Evolutionary conservation across 1,139 yeast genomes (phyloP).

Genomic region (Chernovozyma sophiae-reginae): DNA sequence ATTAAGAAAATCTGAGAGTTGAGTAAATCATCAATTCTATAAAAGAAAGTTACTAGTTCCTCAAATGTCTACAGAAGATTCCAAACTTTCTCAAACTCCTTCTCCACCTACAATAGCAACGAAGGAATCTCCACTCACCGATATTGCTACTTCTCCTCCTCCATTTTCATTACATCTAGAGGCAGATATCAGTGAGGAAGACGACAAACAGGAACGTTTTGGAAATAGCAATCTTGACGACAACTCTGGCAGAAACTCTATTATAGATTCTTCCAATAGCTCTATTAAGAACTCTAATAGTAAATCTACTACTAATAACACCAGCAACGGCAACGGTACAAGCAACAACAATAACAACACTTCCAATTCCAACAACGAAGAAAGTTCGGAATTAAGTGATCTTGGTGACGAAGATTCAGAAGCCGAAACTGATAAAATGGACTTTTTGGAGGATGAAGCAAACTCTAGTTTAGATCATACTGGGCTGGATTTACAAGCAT

Average conservation of each 20-base stretch:
- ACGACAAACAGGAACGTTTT: constrained; percentile 2
- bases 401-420: constrained; percentile 66
- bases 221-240: too few species aligned
- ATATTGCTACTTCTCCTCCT: constrained; percentile 40
- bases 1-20: too few species aligned
- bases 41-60: too few species aligned
- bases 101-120: constrained; percentile 5
- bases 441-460: constrained; percentile 41
- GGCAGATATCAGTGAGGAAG: constrained; percentile 8
- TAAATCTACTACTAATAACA: constrained; percentile 8
- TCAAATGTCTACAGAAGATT: constrained; percentile 10
- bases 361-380: constrained; percentile 26
- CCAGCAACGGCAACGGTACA: not conserved
- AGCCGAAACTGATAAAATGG: constrained; percentile 79
- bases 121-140: constrained; percentile 35
- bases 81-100: constrained; percentile 4
- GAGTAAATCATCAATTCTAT: too few species aligned
- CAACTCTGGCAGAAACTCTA: too few species aligned
- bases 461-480: constrained; percentile 13
- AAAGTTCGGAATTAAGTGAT: constrained; percentile 50
- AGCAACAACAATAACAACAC: constrained; percentile 1
- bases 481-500: constrained; percentile 34
- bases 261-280: too few species aligned
- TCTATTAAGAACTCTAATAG: too few species aligned
- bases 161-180: constrained; percentile 23